Percentiles rank a stretch among this genome's conserved stretches.
phyloP scores from a whole-genome alignment of 306 rosid species.

The Adenanthera pavonina region DNA sequence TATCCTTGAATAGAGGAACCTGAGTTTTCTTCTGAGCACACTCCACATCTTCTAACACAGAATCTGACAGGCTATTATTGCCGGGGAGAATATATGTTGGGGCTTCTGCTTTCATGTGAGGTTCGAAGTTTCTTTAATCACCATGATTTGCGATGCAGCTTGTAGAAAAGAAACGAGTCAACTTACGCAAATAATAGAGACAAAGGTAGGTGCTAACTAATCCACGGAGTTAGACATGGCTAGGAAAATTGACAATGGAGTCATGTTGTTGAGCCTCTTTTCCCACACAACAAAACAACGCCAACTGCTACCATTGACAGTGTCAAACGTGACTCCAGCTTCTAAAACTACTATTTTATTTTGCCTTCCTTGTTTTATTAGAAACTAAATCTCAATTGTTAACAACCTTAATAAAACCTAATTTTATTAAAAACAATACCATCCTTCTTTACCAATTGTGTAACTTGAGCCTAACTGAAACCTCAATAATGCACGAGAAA shows the following conservation, averaged over 20 bases:
- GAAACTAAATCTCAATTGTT: neutral
- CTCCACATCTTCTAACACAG: conserved; percentile 53
- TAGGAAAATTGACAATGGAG: conserved; percentile 60
- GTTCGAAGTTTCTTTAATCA: conserved; percentile 21
- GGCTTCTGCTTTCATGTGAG: conserved; percentile 31
- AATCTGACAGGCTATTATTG: conserved; percentile 31
- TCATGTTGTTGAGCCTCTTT: conserved; percentile 63
- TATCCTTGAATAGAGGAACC: conserved; percentile 61
- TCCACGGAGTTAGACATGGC: conserved; percentile 45
- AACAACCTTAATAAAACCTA: neutral
- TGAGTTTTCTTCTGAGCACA: conserved; percentile 58
- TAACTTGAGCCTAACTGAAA: no score
- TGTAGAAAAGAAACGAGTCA: conserved; percentile 28
- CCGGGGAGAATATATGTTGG: conserved; percentile 6
- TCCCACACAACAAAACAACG: conserved; percentile 54
- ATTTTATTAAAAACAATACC: no score
- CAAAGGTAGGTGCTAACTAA: conserved; percentile 57
- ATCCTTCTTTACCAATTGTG: no score
- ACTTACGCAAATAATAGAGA: conserved; percentile 30
- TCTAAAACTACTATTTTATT: conserved; percentile 34
- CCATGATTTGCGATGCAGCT: conserved; percentile 23
- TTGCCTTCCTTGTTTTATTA: neutral
- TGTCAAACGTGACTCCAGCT: conserved; percentile 32
- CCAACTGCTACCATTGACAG: conserved; percentile 61
- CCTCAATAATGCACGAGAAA: no score